Evolutionary conservation across 116 monocot genomes (phyloP).

Genomic region (Zostera marina): DNA sequence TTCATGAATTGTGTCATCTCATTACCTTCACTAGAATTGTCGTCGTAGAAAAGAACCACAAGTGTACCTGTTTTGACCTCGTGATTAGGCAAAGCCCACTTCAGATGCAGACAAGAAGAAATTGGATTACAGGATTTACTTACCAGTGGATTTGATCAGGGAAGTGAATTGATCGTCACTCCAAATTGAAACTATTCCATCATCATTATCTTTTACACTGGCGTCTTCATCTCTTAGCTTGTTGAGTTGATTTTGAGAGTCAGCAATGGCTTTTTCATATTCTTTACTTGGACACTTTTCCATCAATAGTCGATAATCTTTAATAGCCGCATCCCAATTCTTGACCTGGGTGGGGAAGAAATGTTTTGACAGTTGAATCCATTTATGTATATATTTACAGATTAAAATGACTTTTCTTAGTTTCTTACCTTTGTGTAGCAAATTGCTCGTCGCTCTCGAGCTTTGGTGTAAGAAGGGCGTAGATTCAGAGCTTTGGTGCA

Average conservation of each 20-base stretch:
- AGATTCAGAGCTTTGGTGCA: slow-evolving; percentile 27
- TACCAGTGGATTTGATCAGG: slow-evolving; percentile 9
- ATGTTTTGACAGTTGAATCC: not conserved
- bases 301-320: slow-evolving; percentile 30
- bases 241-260: slow-evolving; percentile 9
- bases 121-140: slow-evolving; percentile 3
- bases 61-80: slow-evolving; percentile 8
- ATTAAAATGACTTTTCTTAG: not conserved
- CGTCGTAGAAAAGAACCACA: slow-evolving; percentile 12
- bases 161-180: slow-evolving; percentile 5
- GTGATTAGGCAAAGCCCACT: not conserved
- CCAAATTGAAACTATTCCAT: not conserved
- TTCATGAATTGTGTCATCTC: slow-evolving; percentile 13
- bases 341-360: slow-evolving; percentile 15
- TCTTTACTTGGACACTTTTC: slow-evolving; percentile 31
- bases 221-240: slow-evolving; percentile 1
- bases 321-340: slow-evolving; percentile 22
- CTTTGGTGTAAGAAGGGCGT: slow-evolving; percentile 27
- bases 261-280: slow-evolving; percentile 13
- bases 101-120: not conserved
- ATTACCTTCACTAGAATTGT: slow-evolving; percentile 7
- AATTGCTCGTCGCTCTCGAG: slow-evolving; percentile 52
- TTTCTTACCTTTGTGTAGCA: slow-evolving; percentile 57
- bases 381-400: not conserved
- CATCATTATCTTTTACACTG: not conserved